These are phyloP conservation scores for Exophiala sp. DNA, from an alignment of 2,329 filamentous ascomycete genomes.

Conservation along the genomic window DNA sequence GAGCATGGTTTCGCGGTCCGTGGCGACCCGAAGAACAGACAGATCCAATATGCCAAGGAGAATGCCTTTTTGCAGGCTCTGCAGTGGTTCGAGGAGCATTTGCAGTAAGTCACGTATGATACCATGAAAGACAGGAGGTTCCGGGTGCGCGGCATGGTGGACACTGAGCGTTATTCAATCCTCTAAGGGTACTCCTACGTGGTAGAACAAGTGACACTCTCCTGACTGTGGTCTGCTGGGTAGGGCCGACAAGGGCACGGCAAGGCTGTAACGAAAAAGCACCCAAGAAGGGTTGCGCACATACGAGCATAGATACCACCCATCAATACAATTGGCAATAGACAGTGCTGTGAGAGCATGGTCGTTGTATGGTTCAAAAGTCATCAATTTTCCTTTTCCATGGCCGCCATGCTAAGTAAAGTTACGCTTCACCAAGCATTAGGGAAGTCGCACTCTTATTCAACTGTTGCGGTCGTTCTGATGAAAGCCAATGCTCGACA, in stretches of 20 bases:
- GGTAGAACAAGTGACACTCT: neutral
- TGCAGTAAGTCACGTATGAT: constrained; percentile 19
- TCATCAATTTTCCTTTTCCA: no score
- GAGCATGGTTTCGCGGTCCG: constrained; percentile 73
- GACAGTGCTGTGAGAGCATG: neutral
- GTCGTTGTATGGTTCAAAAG: no score
- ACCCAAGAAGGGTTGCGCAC: neutral
- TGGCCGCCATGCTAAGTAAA: no score
- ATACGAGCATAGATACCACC: neutral
- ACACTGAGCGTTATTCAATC: no score
- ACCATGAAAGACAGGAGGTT: neutral
- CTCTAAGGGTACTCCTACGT: neutral
- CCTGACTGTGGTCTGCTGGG: neutral
- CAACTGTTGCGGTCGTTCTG: no score
- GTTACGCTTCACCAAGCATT: no score
- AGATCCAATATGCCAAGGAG: constrained; percentile 70
- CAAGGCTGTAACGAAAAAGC: neutral
- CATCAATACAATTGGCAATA: neutral
- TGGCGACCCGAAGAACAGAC: constrained; percentile 56
- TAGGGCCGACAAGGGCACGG: constrained; percentile 1
- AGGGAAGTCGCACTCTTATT: no score
- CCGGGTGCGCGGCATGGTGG: no score
- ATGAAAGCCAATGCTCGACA: no score
- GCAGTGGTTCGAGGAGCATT: constrained; percentile 67
- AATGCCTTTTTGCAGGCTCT: constrained; percentile 76